Base-by-base conservation (phyloP, 2,329 filamentous ascomycete genomes). In the Thermomyces lanuginosus region DNA sequence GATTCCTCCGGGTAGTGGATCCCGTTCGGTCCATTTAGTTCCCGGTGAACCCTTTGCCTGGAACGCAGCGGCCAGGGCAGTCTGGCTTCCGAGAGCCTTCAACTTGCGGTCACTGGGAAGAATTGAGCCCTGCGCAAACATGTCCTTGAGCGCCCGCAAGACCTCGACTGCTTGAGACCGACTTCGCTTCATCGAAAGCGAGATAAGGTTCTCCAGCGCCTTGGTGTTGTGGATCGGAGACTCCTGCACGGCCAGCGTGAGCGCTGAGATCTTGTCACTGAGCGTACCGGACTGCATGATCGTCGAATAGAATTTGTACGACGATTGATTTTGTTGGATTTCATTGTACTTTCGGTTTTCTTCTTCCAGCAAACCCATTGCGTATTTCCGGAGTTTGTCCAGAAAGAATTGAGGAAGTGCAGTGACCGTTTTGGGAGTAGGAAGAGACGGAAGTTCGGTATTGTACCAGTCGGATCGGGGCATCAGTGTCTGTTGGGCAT, bases 261-360 rank as follows among this genome's bases (percentile, higher is more conserved):
- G 62, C 3, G 89, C 91, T 2, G 89, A 98, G 22, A 95, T 77
- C 52, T 93, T 95, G 52, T 98, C 89, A 30, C 83, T 91, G 41
- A 95, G 69, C 6, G 91, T 98, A 62, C 89, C 89, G 2, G 84
- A 91, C 6, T 82, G 64, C 80, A 95, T 93, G 49, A 98, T 93
- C 10, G 83, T 92, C 1, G 84, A 81, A 63, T 95, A 75, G 61
- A 98, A 98, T 51, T 84, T 92, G 54, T 91, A 79, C 21, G 84
- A 86, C 2, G 86, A 89, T 14, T 81, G 82, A 30, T 78, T 60
- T 39, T 81, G 64, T 38, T 81, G 67, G 21, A 66, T 75, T 14
- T 72, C 69, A 29, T 66, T 65, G 55, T 93, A 98, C 24, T 69
- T 62, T 21, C 69, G 64, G 34, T 77, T 77, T 46, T 98, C 89